phyloP scores from a whole-genome alignment of 2,329 filamentous ascomycete genomes.

The Botryotinia narcissicola region DNA sequence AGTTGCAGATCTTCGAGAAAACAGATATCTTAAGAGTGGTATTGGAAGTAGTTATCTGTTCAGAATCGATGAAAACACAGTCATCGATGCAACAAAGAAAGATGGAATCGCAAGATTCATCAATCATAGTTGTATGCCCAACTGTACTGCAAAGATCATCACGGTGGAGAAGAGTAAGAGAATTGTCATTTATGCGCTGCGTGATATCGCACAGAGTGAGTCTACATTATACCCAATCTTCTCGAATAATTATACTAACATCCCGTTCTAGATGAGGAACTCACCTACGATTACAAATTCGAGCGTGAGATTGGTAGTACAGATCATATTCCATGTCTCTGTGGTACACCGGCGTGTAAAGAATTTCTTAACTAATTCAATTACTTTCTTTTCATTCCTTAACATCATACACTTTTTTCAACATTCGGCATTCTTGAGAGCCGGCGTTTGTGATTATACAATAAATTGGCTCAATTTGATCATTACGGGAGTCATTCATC shows the following conservation, averaged over 20 bases:
- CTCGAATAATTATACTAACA: conserved; percentile 26
- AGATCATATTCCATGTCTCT: conserved; percentile 95
- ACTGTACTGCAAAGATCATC: conserved; percentile 99
- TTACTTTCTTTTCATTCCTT: conserved; percentile 14
- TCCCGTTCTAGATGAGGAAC: conserved; percentile 74
- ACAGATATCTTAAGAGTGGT: conserved; percentile 88
- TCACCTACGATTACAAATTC: conserved; percentile 99
- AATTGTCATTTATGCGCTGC: conserved; percentile 97
- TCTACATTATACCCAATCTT: conserved; percentile 32
- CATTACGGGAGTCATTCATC: conserved; percentile 7
- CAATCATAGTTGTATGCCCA: conserved; percentile 97
- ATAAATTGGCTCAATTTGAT: conserved; percentile 4
- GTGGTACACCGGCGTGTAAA: conserved; percentile 93
- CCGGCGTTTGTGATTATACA: conserved; percentile 6
- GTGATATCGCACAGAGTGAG: conserved; percentile 93
- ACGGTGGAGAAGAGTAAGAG: conserved; percentile 97
- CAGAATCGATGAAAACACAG: conserved; percentile 95
- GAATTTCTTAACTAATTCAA: conserved; percentile 94
- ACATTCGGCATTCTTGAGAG: conserved; percentile 6
- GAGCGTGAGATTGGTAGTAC: conserved; percentile 93
- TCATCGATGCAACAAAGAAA: conserved; percentile 97
- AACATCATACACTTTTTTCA: conserved; percentile 18
- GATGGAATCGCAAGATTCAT: conserved; percentile 98
- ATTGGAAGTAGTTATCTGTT: conserved; percentile 98
- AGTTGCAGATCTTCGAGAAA: conserved; percentile 93